Percentiles rank a stretch among this genome's conserved stretches.
These are phyloP conservation scores for Hydnomerulius pinastri DNA, from an alignment of 768 basidiomycete genomes.

Conservation along the genomic window DNA sequence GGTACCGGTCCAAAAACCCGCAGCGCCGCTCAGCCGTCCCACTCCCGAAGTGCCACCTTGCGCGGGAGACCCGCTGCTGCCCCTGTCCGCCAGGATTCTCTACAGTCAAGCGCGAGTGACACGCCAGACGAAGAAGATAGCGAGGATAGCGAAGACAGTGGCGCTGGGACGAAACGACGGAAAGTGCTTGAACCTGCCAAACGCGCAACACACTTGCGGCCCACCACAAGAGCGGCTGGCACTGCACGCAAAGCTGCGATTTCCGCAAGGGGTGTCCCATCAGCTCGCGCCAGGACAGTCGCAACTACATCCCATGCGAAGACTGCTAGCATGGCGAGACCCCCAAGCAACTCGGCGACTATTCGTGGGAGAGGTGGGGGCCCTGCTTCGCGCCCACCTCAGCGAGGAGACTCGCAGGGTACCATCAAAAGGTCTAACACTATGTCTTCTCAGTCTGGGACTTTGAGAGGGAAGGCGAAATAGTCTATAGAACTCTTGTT, in stretches of 20 bases:
- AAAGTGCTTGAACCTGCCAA: conserved; percentile 25
- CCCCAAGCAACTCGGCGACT: conserved; percentile 9
- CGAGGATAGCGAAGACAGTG: conserved; percentile 8
- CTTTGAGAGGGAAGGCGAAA: conserved; percentile 16
- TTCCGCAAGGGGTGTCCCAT: conserved; percentile 10
- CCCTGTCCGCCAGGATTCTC: conserved; percentile 9
- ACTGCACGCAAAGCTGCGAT: conserved; percentile 14
- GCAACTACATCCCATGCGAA: conserved; percentile 11
- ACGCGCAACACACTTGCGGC: conserved; percentile 30
- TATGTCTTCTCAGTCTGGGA: conserved; percentile 29
- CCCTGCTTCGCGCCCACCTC: conserved; percentile 8
- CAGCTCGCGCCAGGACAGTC: conserved; percentile 10
- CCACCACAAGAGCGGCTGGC: conserved; percentile 12
- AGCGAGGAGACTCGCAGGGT: conserved; percentile 11
- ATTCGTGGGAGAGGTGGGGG: conserved; percentile 15
- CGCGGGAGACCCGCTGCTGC: conserved; percentile 20
- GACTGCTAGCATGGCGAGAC: conserved; percentile 10
- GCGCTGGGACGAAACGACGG: conserved; percentile 24
- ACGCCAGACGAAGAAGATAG: conserved; percentile 18
- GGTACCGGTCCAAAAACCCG: conserved; percentile 5
- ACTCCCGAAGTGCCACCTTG: conserved; percentile 26
- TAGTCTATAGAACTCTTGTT: conserved; percentile 7
- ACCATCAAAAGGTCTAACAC: conserved; percentile 24
- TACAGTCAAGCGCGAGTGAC: conserved; percentile 24
- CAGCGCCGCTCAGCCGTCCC: conserved; percentile 3